A percentile compares a stretch with the other conserved stretches of the same genome.
These are phyloP conservation scores for Ceratobasidium sp. DNA, from an alignment of 1,284 basidiomycete species.

Conservation along the genomic window DNA sequence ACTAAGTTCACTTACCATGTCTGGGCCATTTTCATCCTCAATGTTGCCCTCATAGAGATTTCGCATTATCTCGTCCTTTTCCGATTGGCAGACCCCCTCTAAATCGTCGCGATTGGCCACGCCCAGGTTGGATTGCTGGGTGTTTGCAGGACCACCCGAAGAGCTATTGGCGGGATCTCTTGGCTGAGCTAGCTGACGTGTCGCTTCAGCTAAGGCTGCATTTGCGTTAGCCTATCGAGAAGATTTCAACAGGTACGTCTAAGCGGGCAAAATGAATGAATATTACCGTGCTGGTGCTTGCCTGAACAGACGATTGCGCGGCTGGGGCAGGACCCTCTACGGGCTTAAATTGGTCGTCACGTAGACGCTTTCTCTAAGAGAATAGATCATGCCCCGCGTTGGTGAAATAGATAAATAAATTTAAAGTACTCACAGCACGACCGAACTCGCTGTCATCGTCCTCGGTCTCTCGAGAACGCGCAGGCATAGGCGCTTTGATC, in stretches of 20 bases:
- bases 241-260: too few relatives aligned
- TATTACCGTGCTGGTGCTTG: background rate
- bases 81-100: background rate
- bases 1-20: background rate
- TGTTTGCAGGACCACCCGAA: too few relatives aligned
- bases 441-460: background rate
- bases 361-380: too few relatives aligned
- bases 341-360: too few relatives aligned
- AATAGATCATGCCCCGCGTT: background rate
- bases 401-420: background rate
- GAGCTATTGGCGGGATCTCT: background rate
- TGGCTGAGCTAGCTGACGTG: background rate
- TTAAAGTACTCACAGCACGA: background rate
- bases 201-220: background rate
- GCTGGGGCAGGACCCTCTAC: too few relatives aligned
- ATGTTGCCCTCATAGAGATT: constrained; percentile 1
- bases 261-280: too few relatives aligned
- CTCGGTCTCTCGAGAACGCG: background rate
- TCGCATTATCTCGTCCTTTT: background rate
- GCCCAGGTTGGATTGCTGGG: too few relatives aligned
- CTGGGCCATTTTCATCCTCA: background rate
- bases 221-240: too few relatives aligned
- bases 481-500: background rate
- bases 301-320: background rate
- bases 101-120: background rate